phyloP scores from a whole-genome alignment of 2,329 filamentous ascomycete species.

The Aspergillus unguis region DNA sequence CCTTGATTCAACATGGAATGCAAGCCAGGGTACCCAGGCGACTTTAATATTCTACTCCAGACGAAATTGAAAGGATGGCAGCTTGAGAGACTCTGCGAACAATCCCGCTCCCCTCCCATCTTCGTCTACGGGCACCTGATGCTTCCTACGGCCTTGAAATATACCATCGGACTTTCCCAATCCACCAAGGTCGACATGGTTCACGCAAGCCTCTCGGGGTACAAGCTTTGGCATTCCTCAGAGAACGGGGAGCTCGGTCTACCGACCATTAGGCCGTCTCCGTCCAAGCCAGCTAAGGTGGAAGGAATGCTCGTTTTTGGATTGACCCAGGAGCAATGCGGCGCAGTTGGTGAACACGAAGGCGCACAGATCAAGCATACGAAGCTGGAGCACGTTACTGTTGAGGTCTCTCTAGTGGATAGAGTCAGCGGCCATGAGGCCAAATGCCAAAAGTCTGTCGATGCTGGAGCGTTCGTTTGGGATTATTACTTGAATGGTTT shows the following conservation, averaged over 20 bases:
- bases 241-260: conserved; percentile 8
- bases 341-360: conserved; percentile 25
- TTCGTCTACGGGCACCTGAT: conserved; percentile 31
- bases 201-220: conserved; percentile 24
- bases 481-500: conserved; percentile 14
- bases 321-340: conserved; percentile 23
- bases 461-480: conserved; percentile 28
- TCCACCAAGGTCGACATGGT: conserved; percentile 26
- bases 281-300: conserved; percentile 16
- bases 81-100: conserved; percentile 17
- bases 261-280: conserved; percentile 24
- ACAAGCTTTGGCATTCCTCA: conserved; percentile 23
- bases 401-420: conserved; percentile 22
- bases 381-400: conserved; percentile 19
- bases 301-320: conserved; percentile 30
- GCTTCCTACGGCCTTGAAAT: conserved; percentile 32
- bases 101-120: conserved; percentile 18
- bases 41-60: conserved; percentile 23
- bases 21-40: conserved; percentile 22
- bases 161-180: conserved; percentile 21
- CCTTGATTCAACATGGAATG: conserved; percentile 19
- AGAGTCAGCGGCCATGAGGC: conserved; percentile 4
- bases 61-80: conserved; percentile 22
- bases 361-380: conserved; percentile 12
- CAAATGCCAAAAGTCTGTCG: conserved; percentile 16